Evolutionary conservation across 2,329 filamentous ascomycete species (phyloP).

Genomic region (Chaetomium globosum): DNA sequence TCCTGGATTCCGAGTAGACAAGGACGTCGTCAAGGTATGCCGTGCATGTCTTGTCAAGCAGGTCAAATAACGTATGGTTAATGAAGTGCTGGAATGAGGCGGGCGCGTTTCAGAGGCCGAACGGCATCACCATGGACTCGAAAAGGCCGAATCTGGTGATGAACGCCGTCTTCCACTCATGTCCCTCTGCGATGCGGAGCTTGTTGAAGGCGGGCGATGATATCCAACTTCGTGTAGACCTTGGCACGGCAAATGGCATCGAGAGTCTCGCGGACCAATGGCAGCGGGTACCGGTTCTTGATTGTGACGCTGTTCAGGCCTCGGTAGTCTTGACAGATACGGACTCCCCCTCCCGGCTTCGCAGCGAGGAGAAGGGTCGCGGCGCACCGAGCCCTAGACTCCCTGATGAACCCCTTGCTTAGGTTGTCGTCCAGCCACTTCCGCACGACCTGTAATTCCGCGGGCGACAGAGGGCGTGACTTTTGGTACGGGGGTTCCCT

Average conservation of each 20-base stretch:
- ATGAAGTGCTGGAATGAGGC: no score
- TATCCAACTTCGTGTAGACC: background rate
- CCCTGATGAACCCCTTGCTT: background rate
- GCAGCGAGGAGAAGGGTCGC: background rate
- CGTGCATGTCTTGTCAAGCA: no score
- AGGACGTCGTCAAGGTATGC: no score
- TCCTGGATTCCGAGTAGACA: no score
- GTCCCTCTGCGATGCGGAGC: background rate
- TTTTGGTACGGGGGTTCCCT: background rate
- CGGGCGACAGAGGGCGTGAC: background rate
- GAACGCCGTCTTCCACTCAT: no score
- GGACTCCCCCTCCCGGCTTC: background rate
- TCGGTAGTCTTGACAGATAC: background rate
- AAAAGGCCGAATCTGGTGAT: no score
- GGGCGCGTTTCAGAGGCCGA: no score
- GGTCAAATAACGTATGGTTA: no score
- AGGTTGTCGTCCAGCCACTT: slow-evolving; percentile 1
- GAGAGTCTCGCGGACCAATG: background rate
- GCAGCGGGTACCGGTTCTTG: background rate
- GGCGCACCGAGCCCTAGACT: background rate
- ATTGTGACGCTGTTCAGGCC: background rate
- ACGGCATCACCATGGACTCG: no score
- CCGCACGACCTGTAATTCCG: background rate
- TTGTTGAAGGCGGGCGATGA: background rate
- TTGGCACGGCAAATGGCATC: background rate